Conservation (phyloP, 805 yeast genomes). For the Schwanniomyces yamadae region DNA sequence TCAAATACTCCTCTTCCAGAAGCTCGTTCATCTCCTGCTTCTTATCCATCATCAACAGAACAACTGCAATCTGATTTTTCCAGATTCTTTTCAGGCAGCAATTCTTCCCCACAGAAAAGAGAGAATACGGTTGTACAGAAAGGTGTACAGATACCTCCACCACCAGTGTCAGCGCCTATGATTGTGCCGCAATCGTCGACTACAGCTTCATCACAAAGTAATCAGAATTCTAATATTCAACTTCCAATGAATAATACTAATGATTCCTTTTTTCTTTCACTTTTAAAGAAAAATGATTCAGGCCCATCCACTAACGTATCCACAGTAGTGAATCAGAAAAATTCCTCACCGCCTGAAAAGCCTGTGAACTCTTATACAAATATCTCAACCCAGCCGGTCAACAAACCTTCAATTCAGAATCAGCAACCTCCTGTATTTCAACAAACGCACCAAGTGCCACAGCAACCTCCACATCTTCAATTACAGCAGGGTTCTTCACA, state of each 20-base stretch:
- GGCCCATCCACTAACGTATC: background rate
- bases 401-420: no score
- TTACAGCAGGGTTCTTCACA: conserved; percentile 5
- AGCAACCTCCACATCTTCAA: conserved; percentile 30
- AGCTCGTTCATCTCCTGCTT: background rate
- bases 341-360: no score
- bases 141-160: conserved; percentile 6
- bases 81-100: conserved; percentile 10
- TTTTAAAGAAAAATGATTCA: conserved; percentile 36
- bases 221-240: conserved; percentile 1
- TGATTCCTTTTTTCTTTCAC: conserved; percentile 48
- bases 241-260: conserved; percentile 14
- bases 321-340: no score
- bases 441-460: conserved; percentile 15
- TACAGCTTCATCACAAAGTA: background rate
- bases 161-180: conserved; percentile 7
- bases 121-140: no score
- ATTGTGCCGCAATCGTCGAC: background rate
- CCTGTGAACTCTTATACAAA: no score
- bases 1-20: conserved; percentile 3
- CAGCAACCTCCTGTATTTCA: no score
- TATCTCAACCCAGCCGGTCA: no score
- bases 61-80: conserved; percentile 8
- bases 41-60: background rate
- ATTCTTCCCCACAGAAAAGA: conserved; percentile 1